Evolutionary conservation across 2,329 filamentous ascomycete genomes (phyloP).

Genomic region (Clarireedia monteithiana): DNA sequence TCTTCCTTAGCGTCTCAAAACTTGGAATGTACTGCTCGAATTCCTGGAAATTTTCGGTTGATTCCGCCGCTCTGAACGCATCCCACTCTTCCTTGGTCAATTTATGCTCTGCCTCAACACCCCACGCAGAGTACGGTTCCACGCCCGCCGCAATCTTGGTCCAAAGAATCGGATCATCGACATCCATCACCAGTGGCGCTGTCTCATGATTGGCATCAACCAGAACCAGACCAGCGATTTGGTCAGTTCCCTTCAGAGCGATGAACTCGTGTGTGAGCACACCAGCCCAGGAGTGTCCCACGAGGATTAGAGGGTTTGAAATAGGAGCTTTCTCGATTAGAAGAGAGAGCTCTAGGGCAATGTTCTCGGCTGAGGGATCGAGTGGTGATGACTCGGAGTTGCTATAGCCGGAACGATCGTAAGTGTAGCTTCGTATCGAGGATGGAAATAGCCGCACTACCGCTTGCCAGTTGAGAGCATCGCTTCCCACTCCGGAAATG

Average conservation of each 20-base stretch:
- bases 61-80: conserved; percentile 10
- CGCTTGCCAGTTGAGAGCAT: conserved; percentile 10
- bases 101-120: conserved; percentile 8
- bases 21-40: conserved; percentile 9
- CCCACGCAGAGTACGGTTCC: neutral
- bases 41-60: conserved; percentile 16
- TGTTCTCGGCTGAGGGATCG: conserved; percentile 13
- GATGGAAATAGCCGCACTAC: conserved; percentile 11
- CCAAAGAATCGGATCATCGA: conserved; percentile 2
- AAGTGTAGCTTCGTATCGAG: conserved; percentile 11
- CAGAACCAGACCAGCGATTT: conserved; percentile 17
- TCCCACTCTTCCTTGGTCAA: conserved; percentile 14
- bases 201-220: conserved; percentile 19
- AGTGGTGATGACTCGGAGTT: conserved; percentile 11
- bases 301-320: conserved; percentile 11
- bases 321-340: conserved; percentile 13
- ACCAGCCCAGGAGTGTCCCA: conserved; percentile 19
- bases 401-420: conserved; percentile 17
- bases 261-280: conserved; percentile 13
- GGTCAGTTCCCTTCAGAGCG: neutral
- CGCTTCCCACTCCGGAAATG: neutral
- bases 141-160: neutral
- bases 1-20: conserved; percentile 27
- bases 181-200: conserved; percentile 12
- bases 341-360: conserved; percentile 15